These are phyloP conservation scores for Eimeria necatrix DNA, from an alignment of 169 alveolate species.

Conservation along the genomic window DNA sequence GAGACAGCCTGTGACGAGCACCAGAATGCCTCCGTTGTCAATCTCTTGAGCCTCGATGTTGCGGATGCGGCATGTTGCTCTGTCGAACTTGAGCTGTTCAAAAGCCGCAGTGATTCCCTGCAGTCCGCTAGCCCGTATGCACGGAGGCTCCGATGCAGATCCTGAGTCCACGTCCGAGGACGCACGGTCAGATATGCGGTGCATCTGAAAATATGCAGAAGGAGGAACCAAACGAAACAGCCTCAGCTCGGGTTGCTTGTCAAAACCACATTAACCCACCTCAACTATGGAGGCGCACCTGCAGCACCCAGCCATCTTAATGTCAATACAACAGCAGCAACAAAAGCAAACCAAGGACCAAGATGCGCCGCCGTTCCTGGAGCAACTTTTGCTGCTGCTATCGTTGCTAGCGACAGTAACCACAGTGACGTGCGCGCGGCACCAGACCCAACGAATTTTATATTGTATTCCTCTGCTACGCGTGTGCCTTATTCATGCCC, in stretches of 20 bases:
- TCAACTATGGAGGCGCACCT: too few species aligned
- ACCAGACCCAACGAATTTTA: too few species aligned
- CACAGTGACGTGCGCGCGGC: not conserved
- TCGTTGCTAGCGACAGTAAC: not conserved
- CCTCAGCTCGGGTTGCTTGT: too few species aligned
- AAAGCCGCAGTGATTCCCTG: constrained; percentile 45
- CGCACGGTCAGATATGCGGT: constrained; percentile 62
- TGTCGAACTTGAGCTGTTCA: constrained; percentile 19
- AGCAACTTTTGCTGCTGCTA: not conserved
- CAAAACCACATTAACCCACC: too few species aligned
- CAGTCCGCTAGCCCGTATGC: constrained; percentile 54
- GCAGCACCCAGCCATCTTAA: too few species aligned
- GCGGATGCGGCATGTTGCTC: constrained; percentile 74
- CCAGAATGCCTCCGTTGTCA: constrained; percentile 78
- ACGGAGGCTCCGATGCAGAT: not conserved
- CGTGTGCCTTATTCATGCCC: too few species aligned
- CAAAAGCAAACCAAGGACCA: too few species aligned
- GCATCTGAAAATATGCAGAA: constrained; percentile 16
- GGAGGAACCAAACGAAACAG: not conserved
- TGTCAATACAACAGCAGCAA: too few species aligned
- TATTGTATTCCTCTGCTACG: too few species aligned
- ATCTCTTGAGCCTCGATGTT: constrained; percentile 81
- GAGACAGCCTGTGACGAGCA: constrained; percentile 80
- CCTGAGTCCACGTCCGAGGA: not conserved
- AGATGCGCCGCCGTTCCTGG: not conserved